These are phyloP conservation scores for Globisporangium acanthophoron DNA, from an alignment of 352 stramenopile genomes.

Conservation along the genomic window DNA sequence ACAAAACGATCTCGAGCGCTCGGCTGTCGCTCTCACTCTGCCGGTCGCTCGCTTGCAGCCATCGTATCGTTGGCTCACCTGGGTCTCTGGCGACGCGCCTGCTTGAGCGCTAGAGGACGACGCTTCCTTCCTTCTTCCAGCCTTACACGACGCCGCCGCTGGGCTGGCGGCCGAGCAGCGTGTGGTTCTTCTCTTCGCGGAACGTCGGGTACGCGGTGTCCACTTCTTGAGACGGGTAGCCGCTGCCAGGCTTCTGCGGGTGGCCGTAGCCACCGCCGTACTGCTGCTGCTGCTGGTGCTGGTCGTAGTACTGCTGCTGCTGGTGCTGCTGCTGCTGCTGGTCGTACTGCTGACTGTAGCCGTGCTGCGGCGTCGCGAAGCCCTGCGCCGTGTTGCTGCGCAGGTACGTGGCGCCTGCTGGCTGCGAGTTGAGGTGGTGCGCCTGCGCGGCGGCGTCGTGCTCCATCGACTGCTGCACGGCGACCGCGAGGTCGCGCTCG, in stretches of 20 bases:
- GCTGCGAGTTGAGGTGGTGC: constrained; percentile 11
- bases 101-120: too few relatives aligned
- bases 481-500: constrained; percentile 65
- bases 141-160: constrained; percentile 64
- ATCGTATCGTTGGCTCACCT: too few relatives aligned
- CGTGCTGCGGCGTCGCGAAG: constrained; percentile 13
- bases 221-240: constrained; percentile 16
- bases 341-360: neutral
- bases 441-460: constrained; percentile 29
- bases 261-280: constrained; percentile 19
- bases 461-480: constrained; percentile 72
- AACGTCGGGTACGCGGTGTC: constrained; percentile 59
- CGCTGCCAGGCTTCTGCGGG: constrained; percentile 8
- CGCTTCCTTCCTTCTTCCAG: neutral
- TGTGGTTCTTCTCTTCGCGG: constrained; percentile 66
- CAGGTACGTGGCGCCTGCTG: constrained; percentile 19
- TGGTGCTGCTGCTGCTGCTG: constrained; percentile 18
- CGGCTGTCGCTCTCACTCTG: neutral
- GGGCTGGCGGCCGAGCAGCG: constrained; percentile 49
- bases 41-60: neutral
- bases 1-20: constrained; percentile 8
- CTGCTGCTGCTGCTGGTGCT: constrained; percentile 1
- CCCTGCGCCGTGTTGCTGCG: constrained; percentile 32
- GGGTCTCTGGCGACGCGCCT: too few relatives aligned
- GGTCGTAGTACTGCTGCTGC: constrained; percentile 2